Percentiles rank a stretch among this genome's conserved stretches.
Evolutionary conservation across 176 grass and related monocot species (phyloP).

Genomic region (Stipa capillata): DNA sequence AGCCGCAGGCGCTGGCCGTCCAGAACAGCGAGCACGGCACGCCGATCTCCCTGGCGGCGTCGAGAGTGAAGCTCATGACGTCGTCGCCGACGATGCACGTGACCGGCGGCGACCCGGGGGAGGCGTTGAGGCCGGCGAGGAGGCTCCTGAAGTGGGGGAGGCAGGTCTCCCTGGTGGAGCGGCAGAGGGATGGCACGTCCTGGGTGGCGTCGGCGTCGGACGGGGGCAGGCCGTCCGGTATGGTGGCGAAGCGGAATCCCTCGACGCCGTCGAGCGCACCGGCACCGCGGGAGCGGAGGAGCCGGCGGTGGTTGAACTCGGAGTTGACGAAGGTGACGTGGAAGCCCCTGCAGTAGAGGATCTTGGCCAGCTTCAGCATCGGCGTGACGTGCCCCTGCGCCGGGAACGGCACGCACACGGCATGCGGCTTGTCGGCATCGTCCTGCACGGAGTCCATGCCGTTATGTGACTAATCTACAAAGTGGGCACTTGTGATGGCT

Average conservation of each 20-base stretch:
- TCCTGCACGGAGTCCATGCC: conserved; percentile 13
- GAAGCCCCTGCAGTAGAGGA: conserved; percentile 54
- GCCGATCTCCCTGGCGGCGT: conserved; percentile 31
- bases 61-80: conserved; percentile 35
- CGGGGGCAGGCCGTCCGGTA: conserved; percentile 46
- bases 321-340: conserved; percentile 66
- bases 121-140: conserved; percentile 10
- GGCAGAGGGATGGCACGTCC: conserved; percentile 25
- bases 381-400: conserved; percentile 53
- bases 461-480: neutral
- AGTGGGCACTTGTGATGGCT: neutral
- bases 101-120: conserved; percentile 25
- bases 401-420: conserved; percentile 38
- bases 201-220: conserved; percentile 39
- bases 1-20: conserved; percentile 34
- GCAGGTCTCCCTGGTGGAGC: conserved; percentile 11
- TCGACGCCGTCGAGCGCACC: neutral
- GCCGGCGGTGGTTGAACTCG: conserved; percentile 50
- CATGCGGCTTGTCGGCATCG: conserved; percentile 37
- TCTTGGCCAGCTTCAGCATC: conserved; percentile 60
- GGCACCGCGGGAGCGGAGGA: conserved; percentile 33
- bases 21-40: conserved; percentile 39
- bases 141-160: conserved; percentile 21
- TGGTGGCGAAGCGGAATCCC: conserved; percentile 38
- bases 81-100: conserved; percentile 44